Base-by-base conservation (phyloP, 768 basidiomycete genomes). In the Pleurotus ostreatus region DNA sequence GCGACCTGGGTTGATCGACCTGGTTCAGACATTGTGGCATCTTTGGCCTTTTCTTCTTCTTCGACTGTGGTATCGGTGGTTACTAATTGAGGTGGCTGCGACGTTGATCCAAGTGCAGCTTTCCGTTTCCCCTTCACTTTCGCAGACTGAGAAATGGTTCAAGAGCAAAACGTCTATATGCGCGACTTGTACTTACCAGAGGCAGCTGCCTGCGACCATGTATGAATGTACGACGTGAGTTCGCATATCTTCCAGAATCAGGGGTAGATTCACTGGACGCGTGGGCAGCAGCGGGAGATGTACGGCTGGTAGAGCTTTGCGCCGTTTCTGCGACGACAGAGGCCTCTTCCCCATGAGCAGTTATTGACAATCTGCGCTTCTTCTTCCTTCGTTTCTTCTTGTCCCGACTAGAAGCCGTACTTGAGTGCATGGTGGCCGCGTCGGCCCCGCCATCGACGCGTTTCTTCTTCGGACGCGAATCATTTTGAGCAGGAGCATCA, bases 371-470 rank as follows among this genome's bases (percentile, higher is more conserved):
- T 39, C 39, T 53, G 9, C 51, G 51, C 39, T 53, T 53, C 51
- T 53, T 53, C 23, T 53, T 53, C 51, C 25, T 53, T 37, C 38
- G 39, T 39, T 53, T 53, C 23, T 53, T 53, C 39, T 43, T 53
- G 22, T 53, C 51, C 18, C 51, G 39, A 40, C 20, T 22, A 20
- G 51, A 20, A 7, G 18, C 26, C 13, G 7, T n/a, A 34, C 18
- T 22, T 13, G 51, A 34, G 18, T 25, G 38, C n/a, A n/a, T 40
- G 39, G 39, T 23, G 16, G 51, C 18, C 12, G 13, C 51, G 38
- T 53, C 51, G 9, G 5, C 38, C 22, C 23, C 22, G 22, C 15
- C 26, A 16, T 53, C 39, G 22, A 53, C 15, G n/a, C 38, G 51
- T 23, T 53, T 53, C 11, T 38, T 39, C 39, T 53, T 53, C 16